phyloP scores from a whole-genome alignment of 169 alveolate species.

The Cryptosporidium muris region DNA sequence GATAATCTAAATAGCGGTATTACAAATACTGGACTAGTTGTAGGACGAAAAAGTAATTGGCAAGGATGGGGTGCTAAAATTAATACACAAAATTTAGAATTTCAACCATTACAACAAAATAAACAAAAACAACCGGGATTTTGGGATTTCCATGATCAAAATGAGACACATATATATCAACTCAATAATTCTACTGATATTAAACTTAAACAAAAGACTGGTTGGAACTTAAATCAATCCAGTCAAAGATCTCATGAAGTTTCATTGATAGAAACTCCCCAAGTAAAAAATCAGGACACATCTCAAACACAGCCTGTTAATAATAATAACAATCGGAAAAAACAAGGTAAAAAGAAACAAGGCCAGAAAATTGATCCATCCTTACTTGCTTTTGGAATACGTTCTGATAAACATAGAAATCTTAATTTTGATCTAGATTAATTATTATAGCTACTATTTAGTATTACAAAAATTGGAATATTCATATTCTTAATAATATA shows the following conservation, averaged over 20 bases:
- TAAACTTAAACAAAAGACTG: background rate
- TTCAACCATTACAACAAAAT: background rate
- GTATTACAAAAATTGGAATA: too few relatives aligned
- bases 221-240: background rate
- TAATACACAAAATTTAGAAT: background rate
- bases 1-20: too few relatives aligned
- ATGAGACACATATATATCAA: too few relatives aligned
- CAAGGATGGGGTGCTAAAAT: slow-evolving; percentile 41
- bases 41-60: slow-evolving; percentile 5
- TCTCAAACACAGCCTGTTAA: background rate
- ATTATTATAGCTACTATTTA: background rate
- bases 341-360: slow-evolving; percentile 10
- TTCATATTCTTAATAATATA: too few relatives aligned
- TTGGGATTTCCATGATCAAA: slow-evolving; percentile 31
- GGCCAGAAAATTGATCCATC: slow-evolving; percentile 38
- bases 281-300: background rate
- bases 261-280: background rate
- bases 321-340: background rate
- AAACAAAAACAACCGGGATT: slow-evolving; percentile 6
- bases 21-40: too few relatives aligned
- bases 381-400: slow-evolving; percentile 49
- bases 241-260: background rate
- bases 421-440: slow-evolving; percentile 44
- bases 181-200: too few relatives aligned
- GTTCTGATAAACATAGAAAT: slow-evolving; percentile 47